Evolutionary conservation across 805 yeast species (phyloP), one percentile per base, ranked within the genome.

Genomic region (Saccharomycopsis babjevae): DNA sequence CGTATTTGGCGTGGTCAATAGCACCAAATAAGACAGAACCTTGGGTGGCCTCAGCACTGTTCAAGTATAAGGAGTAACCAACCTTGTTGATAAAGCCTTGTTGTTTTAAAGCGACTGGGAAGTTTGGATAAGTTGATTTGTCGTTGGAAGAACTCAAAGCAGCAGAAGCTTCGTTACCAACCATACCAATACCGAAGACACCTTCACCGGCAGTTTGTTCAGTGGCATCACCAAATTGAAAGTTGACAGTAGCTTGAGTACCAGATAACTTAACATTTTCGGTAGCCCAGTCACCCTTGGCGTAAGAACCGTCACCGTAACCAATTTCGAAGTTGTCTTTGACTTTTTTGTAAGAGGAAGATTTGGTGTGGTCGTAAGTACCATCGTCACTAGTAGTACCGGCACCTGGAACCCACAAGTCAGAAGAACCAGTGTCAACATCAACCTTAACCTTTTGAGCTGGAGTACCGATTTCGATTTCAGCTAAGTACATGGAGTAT

Each of bases 111-210:
- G 63, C 62, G 40, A 65, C 60, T 18, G 79, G 70, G 20, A 69
- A 65, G 58, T 67, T 68, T 13, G 55, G 63, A 55, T 70, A 69
- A n/a, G 38, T 50, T 22, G 58, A 62, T 6, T 50, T 15, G 22
- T 38, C 30, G 59, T 58, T 15, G 56, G 50, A 28, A 36, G 42
- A 36, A 28, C 43, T 55, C 13, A 38, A 25, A 36, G 57, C 57
- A 32, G 52, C 50, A 28, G 60, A 39, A 13, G 81, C 76, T 71
- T 90, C 96, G 60, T 87, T 76, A 15, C 84, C 88, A 3, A 80
- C 73, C 59, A 86, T 75, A 11, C 94, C 93, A 64, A 88, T 82
- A 36, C 92, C 91, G 43, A 88, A 72, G 32, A 89, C 92, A 61
- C 96, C 92, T 54, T 60, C 57, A 39, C 61, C 61, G n/a, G 61